A percentile compares a stretch with the other conserved stretches of the same genome.
Evolutionary conservation across 2,329 filamentous ascomycete genomes (phyloP).

Genomic region (Graphiopsis chlorocephala): DNA sequence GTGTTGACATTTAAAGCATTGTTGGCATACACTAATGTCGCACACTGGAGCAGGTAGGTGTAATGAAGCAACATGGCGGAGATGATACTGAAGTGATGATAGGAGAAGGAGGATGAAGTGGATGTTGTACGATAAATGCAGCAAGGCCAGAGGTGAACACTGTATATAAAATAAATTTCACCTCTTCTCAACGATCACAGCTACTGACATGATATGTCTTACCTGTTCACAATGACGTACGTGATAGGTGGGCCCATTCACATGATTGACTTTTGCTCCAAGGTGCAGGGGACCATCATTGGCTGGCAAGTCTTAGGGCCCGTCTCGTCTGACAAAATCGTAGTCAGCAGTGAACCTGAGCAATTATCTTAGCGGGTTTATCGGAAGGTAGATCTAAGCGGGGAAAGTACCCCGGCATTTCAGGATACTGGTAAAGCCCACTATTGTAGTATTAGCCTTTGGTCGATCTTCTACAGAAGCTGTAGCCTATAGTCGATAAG

Average conservation of each 20-base stretch:
- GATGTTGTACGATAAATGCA: slow-evolving; percentile 1
- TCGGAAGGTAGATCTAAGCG: slow-evolving; percentile 1
- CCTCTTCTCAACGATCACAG: slow-evolving; percentile 1
- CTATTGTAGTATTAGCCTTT: neutral
- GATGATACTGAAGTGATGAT: neutral
- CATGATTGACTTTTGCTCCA: neutral
- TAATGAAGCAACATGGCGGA: slow-evolving; percentile 1
- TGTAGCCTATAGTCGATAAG: neutral
- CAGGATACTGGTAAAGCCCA: neutral
- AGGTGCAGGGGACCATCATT: slow-evolving; percentile 1
- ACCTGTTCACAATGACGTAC: neutral
- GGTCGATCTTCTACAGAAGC: neutral
- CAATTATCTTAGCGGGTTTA: slow-evolving; percentile 1
- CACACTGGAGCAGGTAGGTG: neutral
- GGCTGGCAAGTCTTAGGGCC: slow-evolving; percentile 1
- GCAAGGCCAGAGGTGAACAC: slow-evolving; percentile 2
- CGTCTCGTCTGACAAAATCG: slow-evolving; percentile 1
- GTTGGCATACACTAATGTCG: neutral
- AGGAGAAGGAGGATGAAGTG: slow-evolving; percentile 3
- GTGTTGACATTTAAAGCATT: slow-evolving; percentile 6
- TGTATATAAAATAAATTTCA: slow-evolving; percentile 3
- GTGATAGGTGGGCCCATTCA: neutral
- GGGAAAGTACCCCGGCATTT: neutral
- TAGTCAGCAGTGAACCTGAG: slow-evolving; percentile 3
- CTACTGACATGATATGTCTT: slow-evolving; percentile 3